These are phyloP conservation scores for Penicillium soppii DNA, from an alignment of 495 filamentous ascomycete species.

Conservation along the genomic window DNA sequence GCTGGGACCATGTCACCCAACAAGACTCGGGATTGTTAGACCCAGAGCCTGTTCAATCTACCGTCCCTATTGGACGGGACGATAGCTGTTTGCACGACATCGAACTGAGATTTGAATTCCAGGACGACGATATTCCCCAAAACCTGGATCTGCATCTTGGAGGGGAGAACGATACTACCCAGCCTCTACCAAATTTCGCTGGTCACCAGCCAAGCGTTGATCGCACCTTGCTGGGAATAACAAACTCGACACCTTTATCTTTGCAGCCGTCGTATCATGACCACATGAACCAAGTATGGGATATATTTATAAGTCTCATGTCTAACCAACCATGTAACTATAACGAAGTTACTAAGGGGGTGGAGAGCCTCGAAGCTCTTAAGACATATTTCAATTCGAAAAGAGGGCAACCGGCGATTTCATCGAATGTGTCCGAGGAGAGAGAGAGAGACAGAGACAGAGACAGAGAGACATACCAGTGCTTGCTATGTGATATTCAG, in stretches of 20 bases:
- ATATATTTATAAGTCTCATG: not conserved
- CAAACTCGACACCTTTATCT: not conserved
- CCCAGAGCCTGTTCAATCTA: not conserved
- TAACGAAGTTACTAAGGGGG: not conserved
- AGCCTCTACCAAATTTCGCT: not conserved
- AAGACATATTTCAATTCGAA: not conserved
- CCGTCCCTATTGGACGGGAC: not conserved
- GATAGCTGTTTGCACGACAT: not conserved
- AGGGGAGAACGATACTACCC: not conserved
- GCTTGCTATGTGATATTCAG: not conserved
- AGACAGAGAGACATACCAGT: not conserved
- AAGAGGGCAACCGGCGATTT: not conserved
- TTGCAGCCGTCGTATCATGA: not conserved
- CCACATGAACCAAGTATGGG: not conserved
- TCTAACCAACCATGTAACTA: not conserved
- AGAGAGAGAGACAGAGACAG: not conserved
- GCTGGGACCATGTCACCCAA: not conserved
- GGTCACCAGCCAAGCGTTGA: not conserved
- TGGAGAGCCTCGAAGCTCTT: not conserved
- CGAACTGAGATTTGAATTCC: not conserved
- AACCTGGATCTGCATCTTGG: not conserved
- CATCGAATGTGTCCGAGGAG: not conserved
- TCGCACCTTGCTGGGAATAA: not conserved
- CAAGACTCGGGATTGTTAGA: not conserved
- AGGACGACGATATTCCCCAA: not conserved